Percentiles rank a stretch among this genome's conserved stretches.
These are phyloP conservation scores for Amauroascus verrucosus DNA, from an alignment of 2,329 filamentous ascomycete genomes.

Conservation along the genomic window DNA sequence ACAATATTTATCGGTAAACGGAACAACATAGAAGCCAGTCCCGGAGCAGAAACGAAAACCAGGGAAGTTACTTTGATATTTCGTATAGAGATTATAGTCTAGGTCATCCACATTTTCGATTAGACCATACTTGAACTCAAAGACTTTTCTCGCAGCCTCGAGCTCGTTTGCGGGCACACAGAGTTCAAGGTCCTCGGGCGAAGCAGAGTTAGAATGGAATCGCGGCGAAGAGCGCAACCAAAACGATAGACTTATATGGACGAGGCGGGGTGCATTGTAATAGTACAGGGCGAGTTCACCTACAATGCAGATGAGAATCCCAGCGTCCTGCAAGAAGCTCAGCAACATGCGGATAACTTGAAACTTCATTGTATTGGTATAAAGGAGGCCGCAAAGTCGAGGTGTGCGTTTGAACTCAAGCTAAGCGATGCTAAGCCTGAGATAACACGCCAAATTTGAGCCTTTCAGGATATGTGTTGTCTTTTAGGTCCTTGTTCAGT, in stretches of 20 bases:
- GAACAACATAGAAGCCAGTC: slow-evolving; percentile 12
- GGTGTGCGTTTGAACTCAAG: background rate
- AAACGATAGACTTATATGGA: slow-evolving; percentile 8
- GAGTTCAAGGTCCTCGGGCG: slow-evolving; percentile 11
- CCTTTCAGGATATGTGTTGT: too few species aligned
- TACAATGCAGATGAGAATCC: slow-evolving; percentile 7
- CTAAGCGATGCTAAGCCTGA: too few species aligned
- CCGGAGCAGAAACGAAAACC: slow-evolving; percentile 14
- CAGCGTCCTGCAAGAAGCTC: slow-evolving; percentile 17
- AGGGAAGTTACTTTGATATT: slow-evolving; percentile 21
- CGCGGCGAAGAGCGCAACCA: background rate
- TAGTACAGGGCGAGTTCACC: slow-evolving; percentile 15
- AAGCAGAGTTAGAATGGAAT: background rate
- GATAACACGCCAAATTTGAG: too few species aligned
- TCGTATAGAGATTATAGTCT: slow-evolving; percentile 20
- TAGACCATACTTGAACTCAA: slow-evolving; percentile 40
- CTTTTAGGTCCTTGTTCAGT: background rate
- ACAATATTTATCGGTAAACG: slow-evolving; percentile 16
- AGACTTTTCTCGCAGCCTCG: background rate
- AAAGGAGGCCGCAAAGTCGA: background rate
- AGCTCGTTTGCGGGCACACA: slow-evolving; percentile 7
- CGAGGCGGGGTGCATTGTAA: slow-evolving; percentile 10
- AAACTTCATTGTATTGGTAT: slow-evolving; percentile 8
- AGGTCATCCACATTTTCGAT: slow-evolving; percentile 2
- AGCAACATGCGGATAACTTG: slow-evolving; percentile 15